Conservation (phyloP, 2,329 filamentous ascomycete genomes). For the Aaosphaeria pasadenensis region DNA sequence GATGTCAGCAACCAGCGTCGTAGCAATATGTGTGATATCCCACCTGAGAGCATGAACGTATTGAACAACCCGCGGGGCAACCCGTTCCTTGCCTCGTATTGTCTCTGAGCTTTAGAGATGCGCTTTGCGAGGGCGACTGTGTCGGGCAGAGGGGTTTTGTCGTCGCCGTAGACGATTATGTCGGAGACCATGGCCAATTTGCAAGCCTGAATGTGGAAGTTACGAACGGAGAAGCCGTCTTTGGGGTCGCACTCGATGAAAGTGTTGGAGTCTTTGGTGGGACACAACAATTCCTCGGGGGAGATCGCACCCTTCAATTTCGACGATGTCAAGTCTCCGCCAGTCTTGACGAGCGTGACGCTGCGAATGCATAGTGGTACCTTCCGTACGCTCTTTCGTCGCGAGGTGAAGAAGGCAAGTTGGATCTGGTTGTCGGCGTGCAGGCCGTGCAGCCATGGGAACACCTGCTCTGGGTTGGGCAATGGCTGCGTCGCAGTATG, state of each 20-base stretch:
- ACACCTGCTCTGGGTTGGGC: conserved; percentile 80
- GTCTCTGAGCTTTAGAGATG: conserved; percentile 72
- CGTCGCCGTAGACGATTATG: conserved; percentile 86
- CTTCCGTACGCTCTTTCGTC: conserved; percentile 67
- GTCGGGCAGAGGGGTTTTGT: conserved; percentile 58
- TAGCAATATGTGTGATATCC: conserved; percentile 19
- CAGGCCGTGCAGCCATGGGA: conserved; percentile 93
- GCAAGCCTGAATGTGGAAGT: conserved; percentile 93
- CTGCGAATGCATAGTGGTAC: conserved; percentile 75
- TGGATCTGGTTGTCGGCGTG: conserved; percentile 88
- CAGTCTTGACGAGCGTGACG: conserved; percentile 84
- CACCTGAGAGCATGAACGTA: conserved; percentile 72
- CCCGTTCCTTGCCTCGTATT: conserved; percentile 65
- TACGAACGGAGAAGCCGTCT: conserved; percentile 91
- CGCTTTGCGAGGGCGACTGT: conserved; percentile 62
- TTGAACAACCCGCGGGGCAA: conserved; percentile 65
- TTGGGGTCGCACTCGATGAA: conserved; percentile 83
- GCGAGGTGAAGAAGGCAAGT: conserved; percentile 80
- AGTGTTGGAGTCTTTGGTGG: conserved; percentile 46
- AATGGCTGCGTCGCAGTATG: conserved; percentile 75
- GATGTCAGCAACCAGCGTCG: conserved; percentile 6
- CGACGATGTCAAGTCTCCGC: conserved; percentile 69
- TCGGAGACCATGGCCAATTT: conserved; percentile 88
- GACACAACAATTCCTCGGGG: conserved; percentile 69
- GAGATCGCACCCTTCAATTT: conserved; percentile 85